phyloP scores from a whole-genome alignment of 108 stramenopile genomes.

The Cyclotella cryptica region DNA sequence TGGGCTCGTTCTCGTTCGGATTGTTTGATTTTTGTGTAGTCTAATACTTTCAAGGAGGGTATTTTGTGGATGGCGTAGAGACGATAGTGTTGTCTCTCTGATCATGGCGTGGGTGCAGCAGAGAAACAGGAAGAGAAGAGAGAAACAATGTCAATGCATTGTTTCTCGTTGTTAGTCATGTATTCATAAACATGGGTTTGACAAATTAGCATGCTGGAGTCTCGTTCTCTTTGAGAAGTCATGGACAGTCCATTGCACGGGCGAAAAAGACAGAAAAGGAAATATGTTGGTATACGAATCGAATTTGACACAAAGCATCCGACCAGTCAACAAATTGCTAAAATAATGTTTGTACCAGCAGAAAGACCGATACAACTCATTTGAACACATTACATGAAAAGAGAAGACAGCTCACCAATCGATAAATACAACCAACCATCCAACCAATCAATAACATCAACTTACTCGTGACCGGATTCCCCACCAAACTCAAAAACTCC shows the following conservation, averaged over 20 bases:
- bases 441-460: slow-evolving; percentile 32
- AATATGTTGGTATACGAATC: slow-evolving; percentile 32
- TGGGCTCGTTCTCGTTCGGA: slow-evolving; percentile 79
- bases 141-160: slow-evolving; percentile 28
- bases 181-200: slow-evolving; percentile 1
- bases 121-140: not conserved
- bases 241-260: slow-evolving; percentile 35
- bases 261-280: slow-evolving; percentile 1
- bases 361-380: not conserved
- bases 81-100: slow-evolving; percentile 87
- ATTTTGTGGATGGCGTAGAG: slow-evolving; percentile 70
- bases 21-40: slow-evolving; percentile 73
- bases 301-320: slow-evolving; percentile 10
- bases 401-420: not conserved
- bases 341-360: slow-evolving; percentile 4
- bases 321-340: not conserved
- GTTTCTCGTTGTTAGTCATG: slow-evolving; percentile 47
- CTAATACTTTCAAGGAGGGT: slow-evolving; percentile 79
- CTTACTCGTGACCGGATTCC: slow-evolving; percentile 88
- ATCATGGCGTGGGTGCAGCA: not conserved
- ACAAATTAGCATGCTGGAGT: slow-evolving; percentile 1
- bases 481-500: slow-evolving; percentile 69
- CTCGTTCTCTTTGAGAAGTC: slow-evolving; percentile 41
- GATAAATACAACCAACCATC: not conserved
- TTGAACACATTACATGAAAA: not conserved